A percentile compares a stretch with the other conserved stretches of the same genome.
Evolutionary conservation across 495 filamentous ascomycete species (phyloP).

Genomic region (Penicillium mononematosum): DNA sequence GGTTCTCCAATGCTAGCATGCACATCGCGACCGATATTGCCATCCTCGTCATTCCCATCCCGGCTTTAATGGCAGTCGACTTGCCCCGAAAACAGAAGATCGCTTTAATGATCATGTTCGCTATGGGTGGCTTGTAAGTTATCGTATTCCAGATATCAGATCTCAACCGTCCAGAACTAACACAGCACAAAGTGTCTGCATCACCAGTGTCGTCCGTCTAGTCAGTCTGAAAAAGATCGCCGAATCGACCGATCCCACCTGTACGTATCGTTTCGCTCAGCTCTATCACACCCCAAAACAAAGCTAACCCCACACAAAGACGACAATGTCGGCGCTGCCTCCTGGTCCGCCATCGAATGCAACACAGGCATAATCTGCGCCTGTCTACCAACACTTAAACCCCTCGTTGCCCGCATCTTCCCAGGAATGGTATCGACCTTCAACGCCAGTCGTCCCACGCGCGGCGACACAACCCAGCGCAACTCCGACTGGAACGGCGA

Average conservation of each 20-base stretch:
- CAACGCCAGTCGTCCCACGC: conserved; percentile 19
- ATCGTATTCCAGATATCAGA: neutral
- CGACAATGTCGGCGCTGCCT: conserved; percentile 57
- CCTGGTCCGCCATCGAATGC: conserved; percentile 89
- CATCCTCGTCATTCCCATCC: conserved; percentile 53
- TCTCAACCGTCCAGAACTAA: conserved; percentile 13
- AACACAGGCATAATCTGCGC: conserved; percentile 85
- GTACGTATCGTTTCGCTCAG: conserved; percentile 21
- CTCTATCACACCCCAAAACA: neutral
- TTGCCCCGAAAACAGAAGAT: conserved; percentile 49
- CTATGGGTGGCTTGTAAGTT: conserved; percentile 52
- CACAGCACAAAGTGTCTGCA: conserved; percentile 36
- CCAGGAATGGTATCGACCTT: conserved; percentile 36
- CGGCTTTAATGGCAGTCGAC: conserved; percentile 45
- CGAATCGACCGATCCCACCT: conserved; percentile 44
- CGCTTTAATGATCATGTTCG: conserved; percentile 49
- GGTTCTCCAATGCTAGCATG: conserved; percentile 52
- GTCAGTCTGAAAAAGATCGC: conserved; percentile 37
- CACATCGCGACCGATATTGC: conserved; percentile 53
- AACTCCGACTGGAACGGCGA: conserved; percentile 36
- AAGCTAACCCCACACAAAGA: conserved; percentile 24
- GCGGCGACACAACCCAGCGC: conserved; percentile 20
- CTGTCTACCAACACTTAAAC: conserved; percentile 84
- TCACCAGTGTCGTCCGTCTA: conserved; percentile 46
- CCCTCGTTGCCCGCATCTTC: conserved; percentile 56